Evolutionary conservation across 192 early-diverging fungal species (phyloP).

Genomic region (Coemansia sp.): DNA sequence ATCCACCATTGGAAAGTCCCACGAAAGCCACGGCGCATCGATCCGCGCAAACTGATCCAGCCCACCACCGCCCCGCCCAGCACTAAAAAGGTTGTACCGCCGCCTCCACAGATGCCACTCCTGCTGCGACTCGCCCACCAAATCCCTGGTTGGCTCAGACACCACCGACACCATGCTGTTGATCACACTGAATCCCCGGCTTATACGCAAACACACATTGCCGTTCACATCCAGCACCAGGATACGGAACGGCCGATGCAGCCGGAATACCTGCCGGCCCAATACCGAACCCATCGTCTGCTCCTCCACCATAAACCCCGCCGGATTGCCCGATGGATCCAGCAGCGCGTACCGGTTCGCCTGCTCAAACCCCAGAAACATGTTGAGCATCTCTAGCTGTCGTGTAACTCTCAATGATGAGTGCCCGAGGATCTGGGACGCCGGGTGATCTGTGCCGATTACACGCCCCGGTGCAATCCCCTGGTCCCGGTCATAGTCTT

Average conservation of each 20-base stretch:
- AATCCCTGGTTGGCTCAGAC: slow-evolving; percentile 51
- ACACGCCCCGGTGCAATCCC: not conserved
- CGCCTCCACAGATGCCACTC: slow-evolving; percentile 76
- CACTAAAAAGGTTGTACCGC: slow-evolving; percentile 72
- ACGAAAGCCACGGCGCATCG: slow-evolving; percentile 65
- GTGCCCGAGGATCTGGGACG: slow-evolving; percentile 1
- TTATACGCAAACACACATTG: slow-evolving; percentile 62
- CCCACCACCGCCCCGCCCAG: not conserved
- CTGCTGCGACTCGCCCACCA: slow-evolving; percentile 76
- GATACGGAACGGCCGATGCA: slow-evolving; percentile 71
- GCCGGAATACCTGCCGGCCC: slow-evolving; percentile 64
- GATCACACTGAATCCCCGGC: slow-evolving; percentile 61
- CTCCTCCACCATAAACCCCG: slow-evolving; percentile 81
- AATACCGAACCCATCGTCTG: slow-evolving; percentile 58
- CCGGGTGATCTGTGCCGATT: not conserved
- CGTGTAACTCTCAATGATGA: slow-evolving; percentile 34
- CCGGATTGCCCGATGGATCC: slow-evolving; percentile 55
- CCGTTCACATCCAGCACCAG: slow-evolving; percentile 66
- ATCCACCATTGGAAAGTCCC: slow-evolving; percentile 71
- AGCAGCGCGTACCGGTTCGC: slow-evolving; percentile 82
- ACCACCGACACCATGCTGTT: slow-evolving; percentile 68
- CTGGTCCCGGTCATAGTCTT: not conserved
- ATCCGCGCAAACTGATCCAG: slow-evolving; percentile 61
- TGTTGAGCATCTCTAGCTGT: slow-evolving; percentile 83
- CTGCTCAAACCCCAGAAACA: slow-evolving; percentile 69